Evolutionary conservation across 225 moss, liverwort and hornwort genomes (phyloP).

Genomic region (Thuidium tamariscinum): DNA sequence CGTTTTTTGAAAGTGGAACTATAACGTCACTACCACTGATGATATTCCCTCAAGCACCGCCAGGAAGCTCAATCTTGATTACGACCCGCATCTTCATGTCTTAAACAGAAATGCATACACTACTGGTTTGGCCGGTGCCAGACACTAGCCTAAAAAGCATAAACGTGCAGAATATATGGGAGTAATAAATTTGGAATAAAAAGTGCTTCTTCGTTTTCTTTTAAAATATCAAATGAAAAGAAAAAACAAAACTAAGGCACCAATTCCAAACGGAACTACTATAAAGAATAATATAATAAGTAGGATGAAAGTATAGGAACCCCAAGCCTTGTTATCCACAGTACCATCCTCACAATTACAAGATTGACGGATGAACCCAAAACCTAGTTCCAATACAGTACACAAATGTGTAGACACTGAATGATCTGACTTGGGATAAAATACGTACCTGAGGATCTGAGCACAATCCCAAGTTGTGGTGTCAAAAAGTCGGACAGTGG

Average conservation of each 20-base stretch:
- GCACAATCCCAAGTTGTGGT: conserved; percentile 74
- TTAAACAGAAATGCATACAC: not conserved
- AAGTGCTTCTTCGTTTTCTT: not conserved
- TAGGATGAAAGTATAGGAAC: not conserved
- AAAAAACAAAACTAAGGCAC: not conserved
- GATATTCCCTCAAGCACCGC: not conserved
- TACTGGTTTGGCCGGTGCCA: not conserved
- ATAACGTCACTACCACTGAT: not conserved
- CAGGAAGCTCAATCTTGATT: not conserved
- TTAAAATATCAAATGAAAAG: not conserved
- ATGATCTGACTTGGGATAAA: not conserved
- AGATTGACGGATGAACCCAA: not conserved
- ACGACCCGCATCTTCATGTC: not conserved
- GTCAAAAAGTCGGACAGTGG: conserved; percentile 87
- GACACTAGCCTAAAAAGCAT: not conserved
- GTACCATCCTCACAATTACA: not conserved
- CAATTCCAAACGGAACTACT: not conserved
- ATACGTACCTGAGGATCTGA: conserved; percentile 67
- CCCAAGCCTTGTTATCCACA: not conserved
- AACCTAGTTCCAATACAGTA: not conserved
- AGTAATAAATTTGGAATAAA: not conserved
- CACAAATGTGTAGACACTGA: not conserved
- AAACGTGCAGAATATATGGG: not conserved
- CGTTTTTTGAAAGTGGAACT: not conserved
- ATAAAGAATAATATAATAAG: not conserved